These are phyloP conservation scores for Imleria badia DNA, from an alignment of 768 basidiomycete species.

Conservation along the genomic window DNA sequence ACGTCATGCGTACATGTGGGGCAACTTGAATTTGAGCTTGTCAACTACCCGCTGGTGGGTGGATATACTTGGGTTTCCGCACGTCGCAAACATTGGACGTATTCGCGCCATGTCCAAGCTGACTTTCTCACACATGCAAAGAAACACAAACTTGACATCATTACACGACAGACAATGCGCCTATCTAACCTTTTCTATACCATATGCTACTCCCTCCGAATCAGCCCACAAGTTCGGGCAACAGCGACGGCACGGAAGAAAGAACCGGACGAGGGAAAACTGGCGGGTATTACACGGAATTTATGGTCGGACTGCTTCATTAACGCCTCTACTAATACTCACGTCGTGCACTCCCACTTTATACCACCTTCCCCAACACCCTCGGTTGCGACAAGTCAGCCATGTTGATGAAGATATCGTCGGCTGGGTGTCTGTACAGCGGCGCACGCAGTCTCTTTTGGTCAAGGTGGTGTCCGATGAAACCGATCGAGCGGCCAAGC, in stretches of 20 bases:
- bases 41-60: too few species aligned
- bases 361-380: constrained; percentile 53
- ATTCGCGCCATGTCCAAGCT: too few species aligned
- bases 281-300: constrained; percentile 19
- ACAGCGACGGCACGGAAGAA: not conserved
- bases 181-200: too few species aligned
- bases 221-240: too few species aligned
- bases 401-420: constrained; percentile 96
- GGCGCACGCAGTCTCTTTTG: constrained; percentile 94
- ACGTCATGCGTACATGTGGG: too few species aligned
- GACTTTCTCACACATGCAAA: too few species aligned
- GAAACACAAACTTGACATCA: too few species aligned
- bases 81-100: too few species aligned
- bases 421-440: constrained; percentile 92
- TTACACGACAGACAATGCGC: too few species aligned
- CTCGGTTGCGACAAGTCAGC: constrained; percentile 81
- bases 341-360: not conserved
- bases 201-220: too few species aligned
- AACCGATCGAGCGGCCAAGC: constrained; percentile 94
- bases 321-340: not conserved
- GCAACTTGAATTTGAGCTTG: too few species aligned
- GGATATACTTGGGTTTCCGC: too few species aligned
- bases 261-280: not conserved
- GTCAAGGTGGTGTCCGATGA: constrained; percentile 95
- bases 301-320: constrained; percentile 10